A percentile compares a stretch with the other conserved stretches of the same genome.
phyloP scores from a whole-genome alignment of 768 basidiomycete genomes.

The Tylopilus plumbeoviolaceoides region DNA sequence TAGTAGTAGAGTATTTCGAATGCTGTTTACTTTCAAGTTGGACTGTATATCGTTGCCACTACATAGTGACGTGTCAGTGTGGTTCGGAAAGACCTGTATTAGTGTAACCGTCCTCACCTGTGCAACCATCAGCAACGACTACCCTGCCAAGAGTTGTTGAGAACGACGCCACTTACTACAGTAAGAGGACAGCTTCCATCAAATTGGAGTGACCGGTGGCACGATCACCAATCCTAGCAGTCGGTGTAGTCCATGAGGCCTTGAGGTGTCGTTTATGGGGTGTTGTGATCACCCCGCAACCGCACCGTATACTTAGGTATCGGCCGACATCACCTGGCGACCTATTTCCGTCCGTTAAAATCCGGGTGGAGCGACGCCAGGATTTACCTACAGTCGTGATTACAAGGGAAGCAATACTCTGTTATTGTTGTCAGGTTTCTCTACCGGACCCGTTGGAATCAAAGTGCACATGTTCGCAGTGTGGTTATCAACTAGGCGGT shows the following conservation, averaged over 20 bases:
- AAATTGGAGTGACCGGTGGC: background rate
- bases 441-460: background rate
- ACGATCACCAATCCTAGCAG: background rate
- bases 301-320: background rate
- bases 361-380: background rate
- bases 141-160: background rate
- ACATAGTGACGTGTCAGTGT: background rate
- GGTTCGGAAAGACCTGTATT: background rate
- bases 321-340: background rate
- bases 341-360: background rate
- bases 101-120: background rate
- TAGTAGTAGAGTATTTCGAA: background rate
- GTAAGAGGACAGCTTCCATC: background rate
- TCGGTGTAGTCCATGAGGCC: background rate
- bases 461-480: constrained; percentile 1
- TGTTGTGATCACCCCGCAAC: background rate
- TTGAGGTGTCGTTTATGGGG: too few relatives aligned
- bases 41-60: too few relatives aligned
- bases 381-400: background rate
- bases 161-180: background rate
- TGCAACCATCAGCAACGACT: background rate
- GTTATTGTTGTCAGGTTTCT: too few relatives aligned
- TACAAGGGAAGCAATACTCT: background rate
- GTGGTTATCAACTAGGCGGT: constrained; percentile 5
- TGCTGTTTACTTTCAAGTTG: background rate